Conservation (phyloP, 257 asterid species). For the Solanum boliviense region DNA sequence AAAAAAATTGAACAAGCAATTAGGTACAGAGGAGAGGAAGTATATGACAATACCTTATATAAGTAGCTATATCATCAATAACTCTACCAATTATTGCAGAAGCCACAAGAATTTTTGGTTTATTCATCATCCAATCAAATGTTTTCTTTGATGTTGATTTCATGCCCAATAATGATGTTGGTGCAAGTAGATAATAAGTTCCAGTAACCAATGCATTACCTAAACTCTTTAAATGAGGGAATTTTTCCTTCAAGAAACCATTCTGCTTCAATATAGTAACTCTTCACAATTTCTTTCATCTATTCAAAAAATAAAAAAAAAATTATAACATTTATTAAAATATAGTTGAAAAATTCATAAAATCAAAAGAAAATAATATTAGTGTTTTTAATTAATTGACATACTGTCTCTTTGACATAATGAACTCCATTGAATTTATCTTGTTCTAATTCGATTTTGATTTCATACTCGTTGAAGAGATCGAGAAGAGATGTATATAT, state of each 20-base stretch:
- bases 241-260: conserved; percentile 37
- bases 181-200: conserved; percentile 21
- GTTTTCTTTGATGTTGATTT: neutral
- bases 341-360: neutral
- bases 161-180: conserved; percentile 32
- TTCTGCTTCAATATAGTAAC: conserved; percentile 26
- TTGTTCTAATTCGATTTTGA: neutral
- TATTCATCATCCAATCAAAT: neutral
- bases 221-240: conserved; percentile 35
- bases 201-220: conserved; percentile 24
- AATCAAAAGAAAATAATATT: neutral
- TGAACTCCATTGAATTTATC: neutral
- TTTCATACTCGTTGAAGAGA: neutral
- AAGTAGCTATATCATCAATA: conserved; percentile 14
- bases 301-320: neutral
- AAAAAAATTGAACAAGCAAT: no score
- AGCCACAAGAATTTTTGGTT: conserved; percentile 5
- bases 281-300: neutral
- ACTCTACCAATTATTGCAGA: conserved; percentile 9
- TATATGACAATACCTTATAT: conserved; percentile 13
- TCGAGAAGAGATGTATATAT: neutral
- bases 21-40: no score
- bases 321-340: neutral
- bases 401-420: neutral
- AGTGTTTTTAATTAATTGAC: neutral